Percentiles rank a stretch among this genome's conserved stretches.
Conservation (phyloP, 2,329 filamentous ascomycete species). For the Alternaria sp. region DNA sequence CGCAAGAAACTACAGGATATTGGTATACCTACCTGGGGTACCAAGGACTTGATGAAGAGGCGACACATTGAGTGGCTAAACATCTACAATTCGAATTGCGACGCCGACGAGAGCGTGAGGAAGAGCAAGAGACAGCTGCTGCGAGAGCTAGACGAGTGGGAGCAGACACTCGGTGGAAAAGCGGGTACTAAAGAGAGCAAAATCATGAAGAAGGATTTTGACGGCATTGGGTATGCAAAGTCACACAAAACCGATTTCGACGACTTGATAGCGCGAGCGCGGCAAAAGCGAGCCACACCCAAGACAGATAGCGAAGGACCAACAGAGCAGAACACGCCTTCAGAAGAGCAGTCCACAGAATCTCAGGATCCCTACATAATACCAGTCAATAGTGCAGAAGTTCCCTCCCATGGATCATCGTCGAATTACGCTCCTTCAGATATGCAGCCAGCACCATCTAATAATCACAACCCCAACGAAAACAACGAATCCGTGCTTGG, state of each 20-base stretch:
- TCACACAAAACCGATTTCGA: constrained; percentile 79
- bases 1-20: constrained; percentile 83
- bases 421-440: constrained; percentile 8
- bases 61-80: constrained; percentile 95
- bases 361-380: not conserved
- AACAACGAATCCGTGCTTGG: constrained; percentile 37
- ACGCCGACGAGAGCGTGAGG: constrained; percentile 70
- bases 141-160: constrained; percentile 84
- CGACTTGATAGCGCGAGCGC: constrained; percentile 79
- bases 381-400: constrained; percentile 12
- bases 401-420: not conserved
- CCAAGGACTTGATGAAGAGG: constrained; percentile 73
- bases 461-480: constrained; percentile 27
- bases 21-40: constrained; percentile 76
- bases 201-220: constrained; percentile 88
- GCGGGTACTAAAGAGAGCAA: constrained; percentile 52
- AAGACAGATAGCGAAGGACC: constrained; percentile 34
- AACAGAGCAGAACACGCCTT: constrained; percentile 21
- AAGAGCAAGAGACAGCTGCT: constrained; percentile 75
- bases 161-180: constrained; percentile 76
- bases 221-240: constrained; percentile 76
- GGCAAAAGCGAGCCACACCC: constrained; percentile 59
- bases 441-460: constrained; percentile 6
- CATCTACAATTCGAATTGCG: constrained; percentile 96
- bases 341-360: constrained; percentile 4